These are phyloP conservation scores for Neurospora sp. DNA, from an alignment of 495 filamentous ascomycete species.

Conservation along the genomic window DNA sequence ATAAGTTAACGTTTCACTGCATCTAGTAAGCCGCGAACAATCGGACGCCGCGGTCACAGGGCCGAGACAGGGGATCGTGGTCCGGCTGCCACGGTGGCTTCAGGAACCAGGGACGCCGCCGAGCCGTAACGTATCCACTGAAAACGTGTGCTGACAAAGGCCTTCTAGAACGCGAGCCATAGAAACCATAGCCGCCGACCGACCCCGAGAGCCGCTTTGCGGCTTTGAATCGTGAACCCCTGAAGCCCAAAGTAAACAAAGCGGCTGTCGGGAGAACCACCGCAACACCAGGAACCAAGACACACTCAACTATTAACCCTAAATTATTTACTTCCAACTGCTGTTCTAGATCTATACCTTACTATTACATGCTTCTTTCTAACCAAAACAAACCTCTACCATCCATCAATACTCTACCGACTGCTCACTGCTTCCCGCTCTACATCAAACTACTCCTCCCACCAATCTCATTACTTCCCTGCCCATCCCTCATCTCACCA, in stretches of 20 bases:
- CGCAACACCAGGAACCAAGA: background rate
- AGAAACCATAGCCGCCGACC: background rate
- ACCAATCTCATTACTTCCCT: slow-evolving; percentile 82
- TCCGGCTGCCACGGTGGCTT: background rate
- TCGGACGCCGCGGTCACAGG: background rate
- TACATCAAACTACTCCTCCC: slow-evolving; percentile 90
- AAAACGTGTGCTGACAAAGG: background rate
- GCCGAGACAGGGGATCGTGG: background rate
- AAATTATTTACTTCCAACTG: background rate
- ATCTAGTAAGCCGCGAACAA: background rate
- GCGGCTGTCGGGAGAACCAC: background rate
- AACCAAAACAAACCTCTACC: background rate
- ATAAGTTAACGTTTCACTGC: background rate
- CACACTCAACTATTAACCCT: background rate
- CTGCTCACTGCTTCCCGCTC: slow-evolving; percentile 5
- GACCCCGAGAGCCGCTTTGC: background rate
- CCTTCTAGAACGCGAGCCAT: background rate
- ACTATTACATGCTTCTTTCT: background rate
- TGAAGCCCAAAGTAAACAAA: background rate
- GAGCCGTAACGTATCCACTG: background rate
- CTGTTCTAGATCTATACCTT: background rate
- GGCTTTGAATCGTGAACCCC: too few relatives aligned
- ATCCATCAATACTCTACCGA: background rate
- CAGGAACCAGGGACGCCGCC: background rate
- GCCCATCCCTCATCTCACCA: slow-evolving; percentile 88